Conservation (phyloP, 805 yeast genomes). For the Saturnispora dispora region DNA sequence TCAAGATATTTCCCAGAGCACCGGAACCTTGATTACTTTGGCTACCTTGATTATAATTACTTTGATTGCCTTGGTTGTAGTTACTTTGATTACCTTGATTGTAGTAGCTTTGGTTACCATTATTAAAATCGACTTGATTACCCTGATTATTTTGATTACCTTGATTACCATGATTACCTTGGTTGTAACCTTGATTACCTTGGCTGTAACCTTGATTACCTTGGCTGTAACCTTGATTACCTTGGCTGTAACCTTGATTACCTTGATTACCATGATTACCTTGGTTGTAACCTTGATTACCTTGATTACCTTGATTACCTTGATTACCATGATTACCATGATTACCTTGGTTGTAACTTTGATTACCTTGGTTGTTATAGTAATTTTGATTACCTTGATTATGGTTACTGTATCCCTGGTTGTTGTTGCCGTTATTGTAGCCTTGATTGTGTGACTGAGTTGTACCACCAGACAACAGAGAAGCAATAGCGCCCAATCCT, state of each 20-base stretch:
- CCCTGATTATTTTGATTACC: not conserved
- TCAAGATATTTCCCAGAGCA: not conserved
- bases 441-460: conserved; percentile 1
- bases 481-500: conserved; percentile 17
- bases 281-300: conserved; percentile 1
- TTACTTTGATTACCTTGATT: conserved; percentile 1
- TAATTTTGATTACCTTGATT: not conserved
- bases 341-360: not conserved
- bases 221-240: not conserved
- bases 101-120: not conserved
- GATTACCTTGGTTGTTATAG: not conserved
- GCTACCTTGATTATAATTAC: not conserved
- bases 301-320: not conserved
- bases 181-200: not conserved
- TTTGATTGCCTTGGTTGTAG: conserved; percentile 1
- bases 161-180: not conserved
- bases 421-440: not conserved
- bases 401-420: not conserved
- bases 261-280: not conserved
- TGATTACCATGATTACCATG: not conserved
- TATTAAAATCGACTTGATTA: not conserved
- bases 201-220: not conserved
- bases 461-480: conserved; percentile 14
- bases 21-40: conserved; percentile 1
- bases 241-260: not conserved